Conservation (phyloP, 371 early-diverging fungal genomes). For the Blakeslea trispora region DNA sequence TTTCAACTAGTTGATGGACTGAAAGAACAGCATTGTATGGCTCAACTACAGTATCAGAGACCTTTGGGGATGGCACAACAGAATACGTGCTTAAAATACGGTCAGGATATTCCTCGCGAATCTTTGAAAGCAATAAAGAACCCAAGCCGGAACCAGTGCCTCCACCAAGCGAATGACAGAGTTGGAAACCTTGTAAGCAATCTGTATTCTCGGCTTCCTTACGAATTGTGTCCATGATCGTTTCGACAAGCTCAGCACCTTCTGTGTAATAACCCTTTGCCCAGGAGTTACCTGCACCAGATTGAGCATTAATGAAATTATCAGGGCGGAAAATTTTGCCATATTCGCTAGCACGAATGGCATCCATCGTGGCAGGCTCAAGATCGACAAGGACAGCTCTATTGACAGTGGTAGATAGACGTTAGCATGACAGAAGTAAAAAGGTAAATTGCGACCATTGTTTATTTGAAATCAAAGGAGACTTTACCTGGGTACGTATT, state of each 20-base stretch:
- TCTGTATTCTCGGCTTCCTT: constrained; percentile 84
- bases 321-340: constrained; percentile 84
- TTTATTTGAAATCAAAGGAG: constrained; percentile 1
- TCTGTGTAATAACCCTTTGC: constrained; percentile 93
- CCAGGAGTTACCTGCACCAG: constrained; percentile 92
- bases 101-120: constrained; percentile 90
- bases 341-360: constrained; percentile 74
- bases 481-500: constrained; percentile 74
- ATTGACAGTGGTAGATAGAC: too few relatives aligned
- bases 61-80: constrained; percentile 91
- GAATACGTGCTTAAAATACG: constrained; percentile 92
- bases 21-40: constrained; percentile 89
- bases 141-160: constrained; percentile 91
- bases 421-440: too few relatives aligned
- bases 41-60: constrained; percentile 86
- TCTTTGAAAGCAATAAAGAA: constrained; percentile 81
- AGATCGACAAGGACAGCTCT: constrained; percentile 97
- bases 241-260: constrained; percentile 86
- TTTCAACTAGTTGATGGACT: constrained; percentile 86
- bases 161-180: constrained; percentile 87
- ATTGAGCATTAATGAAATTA: constrained; percentile 82
- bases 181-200: constrained; percentile 87
- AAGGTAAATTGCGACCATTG: too few relatives aligned
- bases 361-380: constrained; percentile 99
- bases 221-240: constrained; percentile 79